phyloP scores from a whole-genome alignment of 2,329 filamentous ascomycete species.

The Trichoderma sp. region DNA sequence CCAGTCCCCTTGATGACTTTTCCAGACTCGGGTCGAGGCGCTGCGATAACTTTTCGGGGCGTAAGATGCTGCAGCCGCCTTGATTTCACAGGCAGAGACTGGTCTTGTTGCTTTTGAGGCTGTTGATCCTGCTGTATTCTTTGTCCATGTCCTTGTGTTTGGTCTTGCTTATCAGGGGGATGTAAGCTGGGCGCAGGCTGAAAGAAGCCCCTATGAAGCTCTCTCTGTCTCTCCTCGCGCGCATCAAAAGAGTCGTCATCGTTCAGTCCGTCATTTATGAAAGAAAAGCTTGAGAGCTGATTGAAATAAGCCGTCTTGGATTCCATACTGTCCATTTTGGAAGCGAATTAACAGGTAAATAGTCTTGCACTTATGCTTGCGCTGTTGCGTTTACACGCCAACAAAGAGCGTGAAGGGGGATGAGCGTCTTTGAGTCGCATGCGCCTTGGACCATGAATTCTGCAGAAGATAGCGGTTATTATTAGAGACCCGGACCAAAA shows the following conservation, averaged over 20 bases:
- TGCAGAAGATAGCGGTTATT: not conserved
- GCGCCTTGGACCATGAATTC: not conserved
- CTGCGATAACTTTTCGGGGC: constrained; percentile 22
- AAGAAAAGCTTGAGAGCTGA: constrained; percentile 35
- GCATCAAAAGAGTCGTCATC: constrained; percentile 32
- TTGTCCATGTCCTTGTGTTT: not conserved
- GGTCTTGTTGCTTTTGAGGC: not conserved
- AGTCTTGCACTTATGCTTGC: not conserved
- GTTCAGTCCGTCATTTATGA: not conserved
- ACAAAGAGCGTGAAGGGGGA: not conserved
- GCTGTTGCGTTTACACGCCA: not conserved
- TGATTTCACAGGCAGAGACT: not conserved
- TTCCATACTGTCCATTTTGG: constrained; percentile 20
- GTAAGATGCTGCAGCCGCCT: constrained; percentile 15
- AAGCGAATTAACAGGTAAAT: no score
- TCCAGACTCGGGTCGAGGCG: constrained; percentile 8
- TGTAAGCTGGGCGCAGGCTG: not conserved
- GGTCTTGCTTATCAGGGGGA: not conserved
- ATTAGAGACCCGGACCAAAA: not conserved
- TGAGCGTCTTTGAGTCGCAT: not conserved
- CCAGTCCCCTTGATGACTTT: constrained; percentile 29
- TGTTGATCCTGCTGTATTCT: not conserved
- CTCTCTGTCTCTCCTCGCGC: constrained; percentile 36
- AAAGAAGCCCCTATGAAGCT: constrained; percentile 33
- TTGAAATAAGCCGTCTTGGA: constrained; percentile 49